Evolutionary conservation across 1,284 basidiomycete species (phyloP).

Genomic region (Trametes polyzona): DNA sequence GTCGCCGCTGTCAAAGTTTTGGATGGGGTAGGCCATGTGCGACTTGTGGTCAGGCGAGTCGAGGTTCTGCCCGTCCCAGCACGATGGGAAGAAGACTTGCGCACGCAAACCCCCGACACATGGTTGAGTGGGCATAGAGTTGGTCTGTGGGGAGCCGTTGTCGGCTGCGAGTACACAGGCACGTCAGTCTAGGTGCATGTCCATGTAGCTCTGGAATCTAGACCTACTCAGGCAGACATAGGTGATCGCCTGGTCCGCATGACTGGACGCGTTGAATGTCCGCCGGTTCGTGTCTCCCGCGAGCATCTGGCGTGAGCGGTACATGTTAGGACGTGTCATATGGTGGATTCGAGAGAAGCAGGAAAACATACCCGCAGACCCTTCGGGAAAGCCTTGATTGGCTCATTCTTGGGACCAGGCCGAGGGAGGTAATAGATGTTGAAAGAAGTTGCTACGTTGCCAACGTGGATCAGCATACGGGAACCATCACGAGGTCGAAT

Average conservation of each 20-base stretch:
- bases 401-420: conserved; percentile 23
- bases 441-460: conserved; percentile 17
- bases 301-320: conserved; percentile 38
- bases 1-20: conserved; percentile 32
- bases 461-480: background rate
- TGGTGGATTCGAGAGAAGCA: background rate
- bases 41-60: conserved; percentile 57
- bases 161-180: conserved; percentile 18
- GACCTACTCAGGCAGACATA: conserved; percentile 46
- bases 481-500: background rate
- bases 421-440: conserved; percentile 36
- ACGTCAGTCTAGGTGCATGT: too few species aligned
- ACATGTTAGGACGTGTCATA: background rate
- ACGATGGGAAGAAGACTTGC: conserved; percentile 48
- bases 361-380: conserved; percentile 28
- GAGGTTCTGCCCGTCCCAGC: conserved; percentile 48
- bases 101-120: conserved; percentile 45
- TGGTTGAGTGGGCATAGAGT: conserved; percentile 28
- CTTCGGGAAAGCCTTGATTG: conserved; percentile 32
- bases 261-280: conserved; percentile 39
- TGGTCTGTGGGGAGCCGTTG: conserved; percentile 32
- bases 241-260: conserved; percentile 44
- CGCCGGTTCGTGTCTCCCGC: conserved; percentile 41
- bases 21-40: conserved; percentile 54
- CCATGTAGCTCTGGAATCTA: background rate